These are phyloP conservation scores for Fusarium sp. DNA, from an alignment of 2,329 filamentous ascomycete genomes.

Conservation along the genomic window DNA sequence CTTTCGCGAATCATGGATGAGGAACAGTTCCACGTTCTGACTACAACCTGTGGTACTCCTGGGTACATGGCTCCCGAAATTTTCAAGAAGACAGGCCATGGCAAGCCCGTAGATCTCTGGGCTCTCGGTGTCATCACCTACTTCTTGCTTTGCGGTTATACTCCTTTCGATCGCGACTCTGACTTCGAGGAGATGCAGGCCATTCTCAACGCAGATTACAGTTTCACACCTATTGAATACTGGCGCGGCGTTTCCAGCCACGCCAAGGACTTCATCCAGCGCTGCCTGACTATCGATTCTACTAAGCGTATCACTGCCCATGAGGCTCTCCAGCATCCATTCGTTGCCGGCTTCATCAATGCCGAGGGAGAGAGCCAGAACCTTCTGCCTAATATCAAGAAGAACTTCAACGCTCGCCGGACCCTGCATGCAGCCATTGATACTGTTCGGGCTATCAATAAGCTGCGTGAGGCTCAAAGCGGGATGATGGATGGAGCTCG, in stretches of 20 bases:
- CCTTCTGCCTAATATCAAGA: constrained; percentile 74
- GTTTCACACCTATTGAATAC: constrained; percentile 93
- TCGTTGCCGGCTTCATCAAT: constrained; percentile 65
- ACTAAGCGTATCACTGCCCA: constrained; percentile 90
- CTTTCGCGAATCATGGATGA: constrained; percentile 98
- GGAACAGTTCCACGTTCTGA: constrained; percentile 96
- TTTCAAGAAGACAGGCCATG: constrained; percentile 98
- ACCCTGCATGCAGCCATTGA: constrained; percentile 77
- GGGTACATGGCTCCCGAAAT: constrained; percentile 99
- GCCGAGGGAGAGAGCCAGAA: constrained; percentile 64
- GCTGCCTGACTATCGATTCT: constrained; percentile 91
- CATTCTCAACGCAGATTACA: constrained; percentile 95
- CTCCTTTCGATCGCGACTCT: constrained; percentile 95
- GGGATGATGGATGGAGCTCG: constrained; percentile 69
- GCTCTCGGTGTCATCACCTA: constrained; percentile 98
- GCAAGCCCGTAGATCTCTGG: constrained; percentile 98
- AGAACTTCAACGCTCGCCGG: constrained; percentile 77
- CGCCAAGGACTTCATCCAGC: constrained; percentile 90
- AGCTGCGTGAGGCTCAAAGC: constrained; percentile 70
- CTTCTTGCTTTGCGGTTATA: constrained; percentile 97
- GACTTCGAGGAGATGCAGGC: constrained; percentile 99
- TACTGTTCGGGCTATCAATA: constrained; percentile 76
- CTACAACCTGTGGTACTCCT: constrained; percentile 96
- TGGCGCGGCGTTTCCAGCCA: constrained; percentile 91
- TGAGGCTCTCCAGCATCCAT: constrained; percentile 74